Percentiles rank a stretch among this genome's conserved stretches.
Evolutionary conservation across 2,329 filamentous ascomycete genomes (phyloP).

Genomic region (Cyphellophora attinorum): DNA sequence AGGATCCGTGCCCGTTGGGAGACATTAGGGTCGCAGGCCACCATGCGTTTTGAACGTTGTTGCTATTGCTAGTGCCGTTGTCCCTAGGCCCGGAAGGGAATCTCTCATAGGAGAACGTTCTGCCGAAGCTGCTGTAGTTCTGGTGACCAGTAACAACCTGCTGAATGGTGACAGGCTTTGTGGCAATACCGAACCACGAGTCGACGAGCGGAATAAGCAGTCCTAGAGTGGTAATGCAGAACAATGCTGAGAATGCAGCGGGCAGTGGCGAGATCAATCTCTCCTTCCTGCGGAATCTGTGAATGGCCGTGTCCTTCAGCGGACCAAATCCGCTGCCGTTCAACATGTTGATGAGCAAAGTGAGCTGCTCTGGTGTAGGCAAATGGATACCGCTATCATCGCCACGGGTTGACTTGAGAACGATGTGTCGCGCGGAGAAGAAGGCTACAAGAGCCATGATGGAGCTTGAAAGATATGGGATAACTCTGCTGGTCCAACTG

Average conservation of each 20-base stretch:
- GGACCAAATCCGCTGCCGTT: constrained; percentile 5
- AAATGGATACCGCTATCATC: constrained; percentile 3
- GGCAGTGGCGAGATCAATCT: constrained; percentile 6
- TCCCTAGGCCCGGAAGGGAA: not conserved
- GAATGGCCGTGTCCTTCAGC: constrained; percentile 4
- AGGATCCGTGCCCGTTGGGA: constrained; percentile 1
- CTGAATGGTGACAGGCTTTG: constrained; percentile 4
- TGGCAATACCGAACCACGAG: constrained; percentile 8
- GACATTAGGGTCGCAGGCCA: constrained; percentile 1
- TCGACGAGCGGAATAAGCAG: constrained; percentile 5
- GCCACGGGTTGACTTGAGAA: constrained; percentile 6
- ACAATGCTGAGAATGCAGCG: constrained; percentile 5
- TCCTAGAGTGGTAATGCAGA: constrained; percentile 4
- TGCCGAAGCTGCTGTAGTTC: constrained; percentile 1
- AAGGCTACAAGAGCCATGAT: constrained; percentile 10
- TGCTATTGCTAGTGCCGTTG: not conserved
- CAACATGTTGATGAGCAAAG: constrained; percentile 4
- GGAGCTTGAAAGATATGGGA: constrained; percentile 9
- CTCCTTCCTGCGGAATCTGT: constrained; percentile 4
- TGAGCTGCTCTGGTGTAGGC: constrained; percentile 5
- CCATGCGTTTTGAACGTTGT: not conserved
- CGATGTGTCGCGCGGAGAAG: constrained; percentile 8
- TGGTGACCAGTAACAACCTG: constrained; percentile 1
- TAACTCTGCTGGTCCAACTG: constrained; percentile 8
- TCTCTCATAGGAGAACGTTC: constrained; percentile 1